These are phyloP conservation scores for Cryptococcus wingfieldii DNA, from an alignment of 1,284 basidiomycete species.

Conservation along the genomic window DNA sequence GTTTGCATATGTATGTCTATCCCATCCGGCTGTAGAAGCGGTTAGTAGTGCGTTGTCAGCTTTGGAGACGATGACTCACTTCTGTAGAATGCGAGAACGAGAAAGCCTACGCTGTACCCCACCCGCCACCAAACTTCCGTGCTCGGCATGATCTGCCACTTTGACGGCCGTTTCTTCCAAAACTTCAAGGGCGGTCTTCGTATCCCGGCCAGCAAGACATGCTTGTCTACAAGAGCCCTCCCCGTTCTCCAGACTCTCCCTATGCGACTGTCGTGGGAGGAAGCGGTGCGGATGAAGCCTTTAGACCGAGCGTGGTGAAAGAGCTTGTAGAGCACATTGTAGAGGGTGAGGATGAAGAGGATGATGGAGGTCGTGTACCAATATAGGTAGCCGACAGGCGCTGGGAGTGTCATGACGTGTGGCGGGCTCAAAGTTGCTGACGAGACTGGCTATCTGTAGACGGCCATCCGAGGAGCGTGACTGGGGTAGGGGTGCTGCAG, in stretches of 20 bases:
- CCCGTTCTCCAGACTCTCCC: background rate
- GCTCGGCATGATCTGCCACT: constrained; percentile 7
- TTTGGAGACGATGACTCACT: constrained; percentile 16
- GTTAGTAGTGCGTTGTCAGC: too few relatives aligned
- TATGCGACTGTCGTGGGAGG: background rate
- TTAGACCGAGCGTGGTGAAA: constrained; percentile 3
- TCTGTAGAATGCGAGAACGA: constrained; percentile 24
- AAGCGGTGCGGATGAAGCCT: background rate
- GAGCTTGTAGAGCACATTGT: constrained; percentile 18
- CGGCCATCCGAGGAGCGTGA: too few relatives aligned
- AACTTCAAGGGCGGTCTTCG: constrained; percentile 7
- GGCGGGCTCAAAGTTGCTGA: too few relatives aligned
- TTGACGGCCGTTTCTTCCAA: constrained; percentile 5
- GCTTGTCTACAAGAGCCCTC: constrained; percentile 9
- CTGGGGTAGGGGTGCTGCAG: too few relatives aligned
- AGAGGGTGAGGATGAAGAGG: constrained; percentile 19
- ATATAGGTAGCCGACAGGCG: constrained; percentile 25
- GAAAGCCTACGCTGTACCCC: constrained; percentile 17
- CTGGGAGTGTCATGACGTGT: constrained; percentile 10
- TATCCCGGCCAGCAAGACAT: constrained; percentile 14
- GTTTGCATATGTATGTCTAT: constrained; percentile 34
- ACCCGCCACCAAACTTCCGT: constrained; percentile 18
- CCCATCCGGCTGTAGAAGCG: constrained; percentile 17
- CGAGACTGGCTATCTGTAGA: too few relatives aligned
- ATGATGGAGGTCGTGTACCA: constrained; percentile 32